phyloP scores from a whole-genome alignment of 371 early-diverging fungal genomes.

The Choanephora cucurbitarum region DNA sequence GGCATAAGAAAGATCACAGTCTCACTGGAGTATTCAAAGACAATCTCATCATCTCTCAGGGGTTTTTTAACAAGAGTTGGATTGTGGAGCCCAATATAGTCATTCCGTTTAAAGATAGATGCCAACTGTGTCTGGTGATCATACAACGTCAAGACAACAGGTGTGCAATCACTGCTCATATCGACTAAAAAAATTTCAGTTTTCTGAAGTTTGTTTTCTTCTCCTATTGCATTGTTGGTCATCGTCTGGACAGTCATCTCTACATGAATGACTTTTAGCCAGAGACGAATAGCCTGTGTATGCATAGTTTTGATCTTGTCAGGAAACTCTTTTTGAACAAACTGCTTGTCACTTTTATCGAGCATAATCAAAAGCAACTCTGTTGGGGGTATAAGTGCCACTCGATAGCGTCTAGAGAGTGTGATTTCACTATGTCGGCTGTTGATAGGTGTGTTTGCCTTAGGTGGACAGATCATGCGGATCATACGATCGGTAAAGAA shows the following conservation, averaged over 20 bases:
- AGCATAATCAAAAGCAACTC: slow-evolving; percentile 35
- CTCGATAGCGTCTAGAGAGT: slow-evolving; percentile 12
- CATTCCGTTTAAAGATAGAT: slow-evolving; percentile 31
- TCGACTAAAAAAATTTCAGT: slow-evolving; percentile 38
- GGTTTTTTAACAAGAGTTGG: slow-evolving; percentile 1
- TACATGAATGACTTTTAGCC: slow-evolving; percentile 44
- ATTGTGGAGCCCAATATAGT: slow-evolving; percentile 35
- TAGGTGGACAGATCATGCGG: slow-evolving; percentile 28
- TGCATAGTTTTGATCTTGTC: slow-evolving; percentile 17
- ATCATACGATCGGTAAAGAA: slow-evolving; percentile 23
- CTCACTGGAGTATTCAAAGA: slow-evolving; percentile 32
- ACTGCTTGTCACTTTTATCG: slow-evolving; percentile 23
- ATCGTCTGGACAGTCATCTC: slow-evolving; percentile 27
- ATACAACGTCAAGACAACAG: slow-evolving; percentile 36
- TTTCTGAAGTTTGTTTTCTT: slow-evolving; percentile 15
- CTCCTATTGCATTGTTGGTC: slow-evolving; percentile 3
- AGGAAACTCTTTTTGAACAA: slow-evolving; percentile 30
- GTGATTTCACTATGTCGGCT: slow-evolving; percentile 12
- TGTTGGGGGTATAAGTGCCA: slow-evolving; percentile 38
- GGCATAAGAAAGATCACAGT: slow-evolving; percentile 46
- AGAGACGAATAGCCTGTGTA: slow-evolving; percentile 19
- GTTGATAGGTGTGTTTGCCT: slow-evolving; percentile 22
- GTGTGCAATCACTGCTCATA: slow-evolving; percentile 29
- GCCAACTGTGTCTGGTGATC: slow-evolving; percentile 33
- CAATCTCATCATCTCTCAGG: slow-evolving; percentile 10